These are phyloP conservation scores for Phaeosphaeriaceae sp. DNA, from an alignment of 2,329 filamentous ascomycete species.

Conservation along the genomic window DNA sequence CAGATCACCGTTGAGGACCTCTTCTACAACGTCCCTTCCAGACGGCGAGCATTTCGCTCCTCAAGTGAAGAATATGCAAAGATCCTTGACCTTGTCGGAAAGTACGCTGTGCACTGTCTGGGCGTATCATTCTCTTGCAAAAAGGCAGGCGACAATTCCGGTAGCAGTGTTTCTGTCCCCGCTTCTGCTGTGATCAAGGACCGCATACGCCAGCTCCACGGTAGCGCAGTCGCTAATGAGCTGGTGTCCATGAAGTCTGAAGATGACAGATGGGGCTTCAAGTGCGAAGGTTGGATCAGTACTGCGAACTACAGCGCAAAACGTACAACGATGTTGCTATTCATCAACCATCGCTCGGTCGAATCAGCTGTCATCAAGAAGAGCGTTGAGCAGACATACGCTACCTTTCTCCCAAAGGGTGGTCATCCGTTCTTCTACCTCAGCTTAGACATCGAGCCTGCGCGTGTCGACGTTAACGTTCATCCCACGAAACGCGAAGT, in stretches of 20 bases:
- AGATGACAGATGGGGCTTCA: conserved; percentile 84
- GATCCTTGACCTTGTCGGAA: conserved; percentile 91
- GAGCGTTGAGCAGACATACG: conserved; percentile 88
- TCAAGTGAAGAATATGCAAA: conserved; percentile 96
- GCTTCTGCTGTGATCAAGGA: conserved; percentile 75
- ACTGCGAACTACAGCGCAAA: conserved; percentile 97
- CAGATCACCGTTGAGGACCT: conserved; percentile 96
- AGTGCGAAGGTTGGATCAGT: conserved; percentile 78
- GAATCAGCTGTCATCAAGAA: conserved; percentile 90
- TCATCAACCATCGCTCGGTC: conserved; percentile 95
- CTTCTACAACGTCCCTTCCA: conserved; percentile 94
- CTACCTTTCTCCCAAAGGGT: conserved; percentile 86
- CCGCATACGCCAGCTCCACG: conserved; percentile 89
- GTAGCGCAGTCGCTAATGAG: conserved; percentile 83
- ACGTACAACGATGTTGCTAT: conserved; percentile 83
- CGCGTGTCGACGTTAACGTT: conserved; percentile 93
- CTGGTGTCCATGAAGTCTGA: conserved; percentile 76
- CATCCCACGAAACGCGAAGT: conserved; percentile 97
- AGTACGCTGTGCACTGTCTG: conserved; percentile 89
- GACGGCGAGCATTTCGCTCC: conserved; percentile 88
- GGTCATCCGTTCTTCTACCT: conserved; percentile 95
- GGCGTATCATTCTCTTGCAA: conserved; percentile 97
- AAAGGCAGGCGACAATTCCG: conserved; percentile 87
- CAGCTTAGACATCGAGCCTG: conserved; percentile 89
- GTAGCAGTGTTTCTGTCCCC: conserved; percentile 77